phyloP scores from a whole-genome alignment of 208 protist species.

The Crithidia fasciculata region DNA sequence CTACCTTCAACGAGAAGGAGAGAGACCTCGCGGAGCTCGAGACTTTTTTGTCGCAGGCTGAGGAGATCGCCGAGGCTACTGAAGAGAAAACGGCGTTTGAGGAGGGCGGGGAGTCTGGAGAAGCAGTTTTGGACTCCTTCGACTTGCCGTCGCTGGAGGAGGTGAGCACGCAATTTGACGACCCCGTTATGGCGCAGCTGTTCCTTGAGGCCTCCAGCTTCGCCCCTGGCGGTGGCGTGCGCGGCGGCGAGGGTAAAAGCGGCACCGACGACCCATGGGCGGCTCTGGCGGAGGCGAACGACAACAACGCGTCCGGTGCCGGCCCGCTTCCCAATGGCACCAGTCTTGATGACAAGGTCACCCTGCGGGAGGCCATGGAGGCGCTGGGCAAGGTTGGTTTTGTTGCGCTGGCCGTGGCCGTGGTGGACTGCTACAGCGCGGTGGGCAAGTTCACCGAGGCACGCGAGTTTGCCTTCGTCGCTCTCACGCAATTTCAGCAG shows the following conservation, averaged over 20 bases:
- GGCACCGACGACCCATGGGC: slow-evolving; percentile 9
- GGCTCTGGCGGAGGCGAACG: slow-evolving; percentile 10
- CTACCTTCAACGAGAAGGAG: slow-evolving; percentile 42
- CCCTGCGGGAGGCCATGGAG: slow-evolving; percentile 64
- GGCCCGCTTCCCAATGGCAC: neutral
- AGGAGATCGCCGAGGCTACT: neutral
- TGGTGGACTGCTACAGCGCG: slow-evolving; percentile 85
- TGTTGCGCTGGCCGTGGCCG: slow-evolving; percentile 69
- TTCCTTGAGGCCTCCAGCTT: slow-evolving; percentile 81
- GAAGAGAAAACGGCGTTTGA: neutral
- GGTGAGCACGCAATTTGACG: slow-evolving; percentile 77
- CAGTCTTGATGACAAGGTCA: slow-evolving; percentile 57
- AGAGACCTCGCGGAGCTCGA: slow-evolving; percentile 65
- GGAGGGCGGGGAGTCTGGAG: slow-evolving; percentile 1
- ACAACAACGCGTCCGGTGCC: slow-evolving; percentile 16
- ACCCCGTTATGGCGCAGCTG: slow-evolving; percentile 80
- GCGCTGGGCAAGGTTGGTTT: slow-evolving; percentile 68
- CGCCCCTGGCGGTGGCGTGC: slow-evolving; percentile 28
- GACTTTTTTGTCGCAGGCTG: slow-evolving; percentile 22
- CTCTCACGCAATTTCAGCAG: slow-evolving; percentile 60
- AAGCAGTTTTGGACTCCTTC: slow-evolving; percentile 23
- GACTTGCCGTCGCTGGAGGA: slow-evolving; percentile 84
- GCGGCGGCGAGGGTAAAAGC: slow-evolving; percentile 7
- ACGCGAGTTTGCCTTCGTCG: slow-evolving; percentile 86
- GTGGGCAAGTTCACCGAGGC: slow-evolving; percentile 88